Percentiles rank a stretch among this genome's conserved stretches.
phyloP scores from a whole-genome alignment of 2,329 filamentous ascomycete species.

The Graphilbum sp. region DNA sequence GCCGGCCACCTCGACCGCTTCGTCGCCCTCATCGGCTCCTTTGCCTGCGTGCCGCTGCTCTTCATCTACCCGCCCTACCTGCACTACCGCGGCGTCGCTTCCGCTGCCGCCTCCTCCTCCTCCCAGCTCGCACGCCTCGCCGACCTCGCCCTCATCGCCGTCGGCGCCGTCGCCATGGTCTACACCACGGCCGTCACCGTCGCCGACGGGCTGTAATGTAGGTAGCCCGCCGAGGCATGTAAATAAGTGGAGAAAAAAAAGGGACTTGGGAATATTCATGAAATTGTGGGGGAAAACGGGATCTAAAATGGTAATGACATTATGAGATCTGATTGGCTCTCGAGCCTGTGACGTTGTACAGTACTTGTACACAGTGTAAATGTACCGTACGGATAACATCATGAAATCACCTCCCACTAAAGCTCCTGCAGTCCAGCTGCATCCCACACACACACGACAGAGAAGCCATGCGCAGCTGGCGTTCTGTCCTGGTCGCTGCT shows the following conservation, averaged over 20 bases:
- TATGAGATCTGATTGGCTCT: no score
- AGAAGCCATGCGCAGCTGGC: neutral
- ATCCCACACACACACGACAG: no score
- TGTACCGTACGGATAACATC: no score
- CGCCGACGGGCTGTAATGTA: neutral
- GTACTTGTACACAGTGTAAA: no score
- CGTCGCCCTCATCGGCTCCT: conserved; percentile 55
- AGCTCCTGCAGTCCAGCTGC: no score
- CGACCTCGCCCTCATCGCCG: conserved; percentile 44
- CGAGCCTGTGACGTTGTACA: no score
- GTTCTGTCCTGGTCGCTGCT: neutral
- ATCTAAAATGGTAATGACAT: no score
- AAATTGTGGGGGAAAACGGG: no score
- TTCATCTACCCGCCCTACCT: conserved; percentile 62
- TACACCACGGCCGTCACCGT: conserved; percentile 54
- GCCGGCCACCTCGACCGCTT: conserved; percentile 58
- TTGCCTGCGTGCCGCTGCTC: conserved; percentile 59
- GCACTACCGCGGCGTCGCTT: conserved; percentile 54
- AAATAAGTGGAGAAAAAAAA: no score
- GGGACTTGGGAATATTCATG: neutral
- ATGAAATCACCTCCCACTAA: no score
- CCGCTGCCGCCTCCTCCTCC: no score
- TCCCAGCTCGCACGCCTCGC: conserved; percentile 34
- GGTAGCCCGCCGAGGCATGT: no score
- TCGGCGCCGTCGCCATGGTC: conserved; percentile 51